These are phyloP conservation scores for Tubosaeta sp. DNA, from an alignment of 768 basidiomycete genomes.

Conservation along the genomic window DNA sequence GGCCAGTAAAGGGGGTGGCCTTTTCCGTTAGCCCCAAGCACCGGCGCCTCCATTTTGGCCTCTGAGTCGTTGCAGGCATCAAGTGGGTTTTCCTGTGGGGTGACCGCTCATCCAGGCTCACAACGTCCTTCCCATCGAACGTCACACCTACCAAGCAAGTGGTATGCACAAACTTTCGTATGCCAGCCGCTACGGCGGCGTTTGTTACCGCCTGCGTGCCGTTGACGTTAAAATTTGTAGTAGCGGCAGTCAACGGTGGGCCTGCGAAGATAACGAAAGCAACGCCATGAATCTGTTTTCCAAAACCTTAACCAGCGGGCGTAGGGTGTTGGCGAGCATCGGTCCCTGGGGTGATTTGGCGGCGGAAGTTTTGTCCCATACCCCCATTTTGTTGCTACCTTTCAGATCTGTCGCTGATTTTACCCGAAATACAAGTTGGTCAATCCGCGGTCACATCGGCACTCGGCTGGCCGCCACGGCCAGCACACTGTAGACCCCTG, in stretches of 20 bases:
- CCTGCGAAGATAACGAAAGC: too few species aligned
- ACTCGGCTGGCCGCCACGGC: too few species aligned
- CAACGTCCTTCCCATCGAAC: conserved; percentile 77
- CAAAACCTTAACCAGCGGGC: too few species aligned
- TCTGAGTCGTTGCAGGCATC: conserved; percentile 96
- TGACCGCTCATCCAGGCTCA: conserved; percentile 85
- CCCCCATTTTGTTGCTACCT: too few species aligned
- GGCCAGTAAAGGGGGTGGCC: conserved; percentile 52
- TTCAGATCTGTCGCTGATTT: too few species aligned
- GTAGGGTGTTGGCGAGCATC: too few species aligned
- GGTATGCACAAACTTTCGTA: conserved; percentile 90
- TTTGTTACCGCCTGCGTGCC: conserved; percentile 84
- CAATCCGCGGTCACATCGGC: too few species aligned
- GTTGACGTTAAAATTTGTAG: conserved; percentile 88
- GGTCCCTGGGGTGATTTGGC: too few species aligned
- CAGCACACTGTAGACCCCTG: too few species aligned
- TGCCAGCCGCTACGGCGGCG: conserved; percentile 66
- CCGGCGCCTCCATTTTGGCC: conserved; percentile 77
- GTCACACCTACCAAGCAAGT: conserved; percentile 84
- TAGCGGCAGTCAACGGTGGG: conserved; percentile 33
- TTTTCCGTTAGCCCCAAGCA: conserved; percentile 83
- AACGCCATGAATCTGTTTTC: too few species aligned
- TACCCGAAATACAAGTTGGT: too few species aligned
- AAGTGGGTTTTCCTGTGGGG: conserved; percentile 68
- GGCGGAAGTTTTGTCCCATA: too few species aligned